A percentile compares a stretch with the other conserved stretches of the same genome.
Conservation (phyloP, 106 monocot species). For the Hemerocallis citrina region DNA sequence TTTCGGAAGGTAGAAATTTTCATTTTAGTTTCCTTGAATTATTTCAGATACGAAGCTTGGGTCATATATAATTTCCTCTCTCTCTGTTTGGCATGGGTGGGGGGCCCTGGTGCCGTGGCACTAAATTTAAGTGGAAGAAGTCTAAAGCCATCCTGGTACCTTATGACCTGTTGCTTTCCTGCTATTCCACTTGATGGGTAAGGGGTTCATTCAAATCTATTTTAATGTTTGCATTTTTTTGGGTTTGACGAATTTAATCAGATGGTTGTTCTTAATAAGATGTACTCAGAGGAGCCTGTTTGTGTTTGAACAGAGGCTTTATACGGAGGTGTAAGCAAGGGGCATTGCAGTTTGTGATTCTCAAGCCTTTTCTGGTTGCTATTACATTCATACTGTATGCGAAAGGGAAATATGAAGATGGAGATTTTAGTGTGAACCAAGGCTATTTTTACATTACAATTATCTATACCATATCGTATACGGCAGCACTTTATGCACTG, state of each 20-base stretch:
- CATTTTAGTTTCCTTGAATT: too few relatives aligned
- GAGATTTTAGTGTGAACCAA: slow-evolving; percentile 85
- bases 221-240: not conserved
- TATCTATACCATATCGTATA: slow-evolving; percentile 87
- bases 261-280: not conserved
- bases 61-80: slow-evolving; percentile 99
- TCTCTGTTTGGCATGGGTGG: slow-evolving; percentile 96
- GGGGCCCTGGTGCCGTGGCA: slow-evolving; percentile 94
- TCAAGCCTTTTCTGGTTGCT: slow-evolving; percentile 87
- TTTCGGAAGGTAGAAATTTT: too few relatives aligned
- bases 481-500: slow-evolving; percentile 81
- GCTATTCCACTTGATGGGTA: slow-evolving; percentile 92
- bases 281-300: not conserved
- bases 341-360: slow-evolving; percentile 86
- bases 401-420: slow-evolving; percentile 92
- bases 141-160: slow-evolving; percentile 83
- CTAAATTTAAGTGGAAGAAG: slow-evolving; percentile 69
- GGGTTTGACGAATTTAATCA: too few relatives aligned
- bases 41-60: slow-evolving; percentile 96
- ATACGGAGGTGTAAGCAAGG: slow-evolving; percentile 97
- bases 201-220: slow-evolving; percentile 3
- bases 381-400: slow-evolving; percentile 94
- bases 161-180: slow-evolving; percentile 98
- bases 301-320: slow-evolving; percentile 64
- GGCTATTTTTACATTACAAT: slow-evolving; percentile 93